These are phyloP conservation scores for Staphylotrichum tortipilum DNA, from an alignment of 495 filamentous ascomycete genomes.

Conservation along the genomic window DNA sequence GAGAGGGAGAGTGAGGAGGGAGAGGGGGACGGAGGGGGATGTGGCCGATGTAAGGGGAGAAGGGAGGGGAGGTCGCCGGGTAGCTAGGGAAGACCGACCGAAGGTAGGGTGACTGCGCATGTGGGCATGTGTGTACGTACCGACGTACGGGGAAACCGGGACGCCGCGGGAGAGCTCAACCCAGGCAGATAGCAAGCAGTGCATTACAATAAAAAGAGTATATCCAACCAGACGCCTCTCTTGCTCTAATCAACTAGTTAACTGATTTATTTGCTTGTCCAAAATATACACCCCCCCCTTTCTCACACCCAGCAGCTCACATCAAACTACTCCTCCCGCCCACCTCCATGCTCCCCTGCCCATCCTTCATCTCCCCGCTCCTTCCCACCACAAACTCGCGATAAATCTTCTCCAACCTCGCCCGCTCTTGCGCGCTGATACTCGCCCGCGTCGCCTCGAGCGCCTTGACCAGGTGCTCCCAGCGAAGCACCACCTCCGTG, in stretches of 20 bases:
- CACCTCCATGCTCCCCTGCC: slow-evolving; percentile 81
- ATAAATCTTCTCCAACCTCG: slow-evolving; percentile 71
- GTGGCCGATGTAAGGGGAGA: no score
- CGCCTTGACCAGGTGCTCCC: slow-evolving; percentile 75
- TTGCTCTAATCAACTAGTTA: no score
- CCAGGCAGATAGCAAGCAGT: no score
- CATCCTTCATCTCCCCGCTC: slow-evolving; percentile 89
- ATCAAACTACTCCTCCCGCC: slow-evolving; percentile 90
- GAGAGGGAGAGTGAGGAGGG: neutral
- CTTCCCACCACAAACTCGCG: slow-evolving; percentile 82
- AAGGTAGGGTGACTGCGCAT: no score
- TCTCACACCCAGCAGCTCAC: slow-evolving; percentile 36
- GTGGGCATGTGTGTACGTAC: no score
- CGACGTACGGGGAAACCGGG: no score
- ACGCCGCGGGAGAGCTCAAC: no score
- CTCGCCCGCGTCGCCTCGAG: slow-evolving; percentile 74
- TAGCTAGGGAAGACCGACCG: no score
- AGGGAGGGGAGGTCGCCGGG: no score
- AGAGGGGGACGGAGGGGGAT: no score
- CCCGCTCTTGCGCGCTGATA: slow-evolving; percentile 66
- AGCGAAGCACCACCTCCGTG: slow-evolving; percentile 72
- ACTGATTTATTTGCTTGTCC: neutral
- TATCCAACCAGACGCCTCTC: no score
- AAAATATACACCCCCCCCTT: neutral
- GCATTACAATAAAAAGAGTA: no score